Evolutionary conservation across 306 rosid genomes (phyloP), one percentile per base, ranked within the genome.

Genomic region (Hippophae gyantsensis): DNA sequence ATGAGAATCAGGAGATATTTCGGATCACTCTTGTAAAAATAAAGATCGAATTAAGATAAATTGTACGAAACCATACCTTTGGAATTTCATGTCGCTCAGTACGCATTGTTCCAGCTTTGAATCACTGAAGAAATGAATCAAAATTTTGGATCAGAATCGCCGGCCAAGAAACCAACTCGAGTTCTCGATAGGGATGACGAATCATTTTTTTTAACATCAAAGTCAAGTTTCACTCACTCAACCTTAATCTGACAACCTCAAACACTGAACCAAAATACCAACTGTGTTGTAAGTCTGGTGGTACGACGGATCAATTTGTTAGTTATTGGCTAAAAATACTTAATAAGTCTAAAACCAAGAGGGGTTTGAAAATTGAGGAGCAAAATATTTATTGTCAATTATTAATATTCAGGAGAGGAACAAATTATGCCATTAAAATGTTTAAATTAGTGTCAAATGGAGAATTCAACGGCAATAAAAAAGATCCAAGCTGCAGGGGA

Each of bases 401-500:
- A 49, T 13, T n/a, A 53, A 2, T 13, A n/a, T 53, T 13, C 44
- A 43, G 8, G 32, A 46, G 46, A 32, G 38, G 38, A 58, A 23
- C 9, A 23, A 44, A 50, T 13, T 13, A 38, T 48, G 38, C 27
- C 38, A 32, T 32, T 32, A 32, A 40, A 47, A 25, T 54, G 26
- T 32, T 60, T 62, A 67, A 61, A 70, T 57, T 54, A 78, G 71
- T 47, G 54, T 46, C 9, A 53, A 64, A 56, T 73, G 62, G 43
- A 76, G 56, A 55, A 75, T 72, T 86, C 79, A 84, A 74, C 80
- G 78, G 65, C 59, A 81, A 84, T 80, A 73, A 73, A 50, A 62
- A 86, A 86, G 80, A 55, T 69, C 71, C 92, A 51, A 82, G 70
- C 81, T 79, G 97, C 74, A 79, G 86, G 79, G 47, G 25, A 75